Evolutionary conservation across 164 flowering plant species (phyloP).

Genomic region (Stephania cephalantha): DNA sequence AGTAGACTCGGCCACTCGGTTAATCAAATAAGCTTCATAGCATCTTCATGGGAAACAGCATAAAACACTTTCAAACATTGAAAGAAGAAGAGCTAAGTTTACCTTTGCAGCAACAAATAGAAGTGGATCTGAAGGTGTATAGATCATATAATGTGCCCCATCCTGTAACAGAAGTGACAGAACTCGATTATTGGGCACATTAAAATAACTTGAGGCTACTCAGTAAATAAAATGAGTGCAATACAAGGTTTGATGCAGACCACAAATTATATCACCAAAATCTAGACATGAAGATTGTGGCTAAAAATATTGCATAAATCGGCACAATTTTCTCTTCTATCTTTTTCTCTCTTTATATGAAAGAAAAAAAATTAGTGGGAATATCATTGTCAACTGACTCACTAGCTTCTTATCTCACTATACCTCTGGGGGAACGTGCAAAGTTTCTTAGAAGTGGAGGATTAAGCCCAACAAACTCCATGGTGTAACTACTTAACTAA

Average conservation of each 20-base stretch:
- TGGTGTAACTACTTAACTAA: no score
- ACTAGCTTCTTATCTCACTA: no score
- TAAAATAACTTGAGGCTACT: not conserved
- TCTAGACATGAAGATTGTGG: no score
- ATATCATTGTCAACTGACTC: no score
- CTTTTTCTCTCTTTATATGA: no score
- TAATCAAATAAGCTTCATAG: not conserved
- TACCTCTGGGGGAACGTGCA: no score
- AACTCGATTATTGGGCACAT: conserved; percentile 4
- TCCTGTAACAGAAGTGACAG: conserved; percentile 53
- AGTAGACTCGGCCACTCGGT: not conserved
- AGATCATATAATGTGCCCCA: conserved; percentile 86
- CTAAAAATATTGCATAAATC: no score
- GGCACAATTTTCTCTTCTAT: no score
- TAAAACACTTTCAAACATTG: not conserved
- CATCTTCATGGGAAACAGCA: not conserved
- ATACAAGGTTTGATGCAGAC: not conserved
- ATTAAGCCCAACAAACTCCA: no score
- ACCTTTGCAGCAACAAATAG: conserved; percentile 93
- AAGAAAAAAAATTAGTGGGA: no score
- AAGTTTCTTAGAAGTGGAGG: no score
- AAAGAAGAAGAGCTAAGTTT: conserved; percentile 3
- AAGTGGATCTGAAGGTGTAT: conserved; percentile 95
- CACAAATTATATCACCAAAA: no score
- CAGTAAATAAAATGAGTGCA: not conserved